Evolutionary conservation across 495 filamentous ascomycete genomes (phyloP).

Genomic region (Oidiodendron maius): DNA sequence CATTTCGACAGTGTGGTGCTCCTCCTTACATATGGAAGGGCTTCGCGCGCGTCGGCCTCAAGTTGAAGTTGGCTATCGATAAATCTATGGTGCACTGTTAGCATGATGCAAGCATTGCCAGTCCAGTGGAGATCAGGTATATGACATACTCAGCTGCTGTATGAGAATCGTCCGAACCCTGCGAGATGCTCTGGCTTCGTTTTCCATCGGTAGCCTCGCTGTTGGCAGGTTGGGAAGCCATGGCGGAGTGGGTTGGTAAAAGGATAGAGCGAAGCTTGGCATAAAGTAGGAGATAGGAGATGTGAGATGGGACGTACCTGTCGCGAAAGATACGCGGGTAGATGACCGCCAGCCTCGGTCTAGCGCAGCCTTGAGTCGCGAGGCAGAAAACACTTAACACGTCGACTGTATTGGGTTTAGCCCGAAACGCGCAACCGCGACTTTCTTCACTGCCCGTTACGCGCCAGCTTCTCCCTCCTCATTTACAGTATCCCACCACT

Average conservation of each 20-base stretch:
- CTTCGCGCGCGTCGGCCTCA: conserved; percentile 90
- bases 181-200: conserved; percentile 31
- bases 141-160: conserved; percentile 80
- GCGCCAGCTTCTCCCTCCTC: background rate
- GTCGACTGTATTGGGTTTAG: background rate
- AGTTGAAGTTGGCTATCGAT: conserved; percentile 84
- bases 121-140: background rate
- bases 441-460: background rate
- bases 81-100: conserved; percentile 52
- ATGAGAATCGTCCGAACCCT: conserved; percentile 65
- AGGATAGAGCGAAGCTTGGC: conserved; percentile 1
- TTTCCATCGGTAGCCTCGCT: conserved; percentile 1
- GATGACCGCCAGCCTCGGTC: background rate
- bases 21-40: conserved; percentile 72
- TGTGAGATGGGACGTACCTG: background rate
- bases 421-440: background rate
- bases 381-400: conserved; percentile 6
- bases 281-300: background rate
- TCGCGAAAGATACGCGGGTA: background rate
- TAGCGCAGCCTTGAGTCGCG: background rate
- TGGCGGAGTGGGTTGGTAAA: background rate
- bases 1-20: conserved; percentile 5
- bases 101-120: conserved; percentile 2
- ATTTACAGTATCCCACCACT: background rate
- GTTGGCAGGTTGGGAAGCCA: conserved; percentile 13